phyloP scores from a whole-genome alignment of 2,329 filamentous ascomycete genomes.

The Colletotrichum gigasporum region DNA sequence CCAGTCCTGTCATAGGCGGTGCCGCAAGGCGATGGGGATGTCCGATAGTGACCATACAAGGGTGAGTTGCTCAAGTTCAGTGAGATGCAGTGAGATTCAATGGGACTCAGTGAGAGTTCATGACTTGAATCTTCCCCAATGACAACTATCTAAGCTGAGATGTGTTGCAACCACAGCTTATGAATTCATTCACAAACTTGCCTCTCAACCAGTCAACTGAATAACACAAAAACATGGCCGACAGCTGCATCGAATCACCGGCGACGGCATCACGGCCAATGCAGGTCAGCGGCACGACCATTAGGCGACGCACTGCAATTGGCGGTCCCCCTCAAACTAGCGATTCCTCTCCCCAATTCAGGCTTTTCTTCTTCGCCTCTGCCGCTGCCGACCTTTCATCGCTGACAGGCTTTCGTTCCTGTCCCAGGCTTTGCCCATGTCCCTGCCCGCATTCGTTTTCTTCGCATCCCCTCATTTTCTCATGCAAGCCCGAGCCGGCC shows the following conservation, averaged over 20 bases:
- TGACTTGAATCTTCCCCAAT: too few relatives aligned
- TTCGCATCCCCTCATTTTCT: conserved; percentile 13
- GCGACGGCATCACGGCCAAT: conserved; percentile 24
- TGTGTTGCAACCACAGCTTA: too few relatives aligned
- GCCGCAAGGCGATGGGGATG: background rate
- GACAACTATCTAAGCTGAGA: too few relatives aligned
- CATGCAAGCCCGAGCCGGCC: background rate
- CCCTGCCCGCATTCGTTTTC: background rate
- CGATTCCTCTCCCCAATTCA: conserved; percentile 13
- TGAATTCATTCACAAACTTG: background rate
- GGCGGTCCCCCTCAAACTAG: conserved; percentile 4
- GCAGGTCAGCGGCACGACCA: conserved; percentile 24
- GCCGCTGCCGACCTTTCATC: background rate
- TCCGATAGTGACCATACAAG: too few relatives aligned
- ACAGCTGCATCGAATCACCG: conserved; percentile 15
- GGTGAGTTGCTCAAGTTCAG: background rate
- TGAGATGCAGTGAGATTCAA: too few relatives aligned
- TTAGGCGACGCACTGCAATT: conserved; percentile 18
- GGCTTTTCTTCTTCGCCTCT: conserved; percentile 4
- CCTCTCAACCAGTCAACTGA: too few relatives aligned
- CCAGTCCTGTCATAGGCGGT: background rate
- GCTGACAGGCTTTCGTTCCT: background rate
- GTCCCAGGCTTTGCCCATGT: background rate
- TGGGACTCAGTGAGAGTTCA: too few relatives aligned
- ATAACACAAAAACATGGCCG: background rate